phyloP scores from a whole-genome alignment of 108 stramenopile species.

The Nitzschia sp. region DNA sequence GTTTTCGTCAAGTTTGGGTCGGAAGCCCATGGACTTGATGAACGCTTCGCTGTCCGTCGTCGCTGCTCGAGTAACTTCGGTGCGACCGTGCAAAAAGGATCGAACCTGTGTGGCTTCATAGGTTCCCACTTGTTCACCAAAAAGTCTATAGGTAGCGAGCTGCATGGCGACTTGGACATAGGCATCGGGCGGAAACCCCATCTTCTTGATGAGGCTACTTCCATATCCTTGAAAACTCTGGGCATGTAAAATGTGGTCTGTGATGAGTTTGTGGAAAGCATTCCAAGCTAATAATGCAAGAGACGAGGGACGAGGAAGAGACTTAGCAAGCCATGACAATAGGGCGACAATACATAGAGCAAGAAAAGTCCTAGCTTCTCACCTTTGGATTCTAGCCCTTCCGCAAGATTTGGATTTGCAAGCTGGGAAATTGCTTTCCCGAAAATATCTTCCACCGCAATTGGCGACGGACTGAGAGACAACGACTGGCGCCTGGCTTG shows the following conservation, averaged over 20 bases:
- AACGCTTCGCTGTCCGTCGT: slow-evolving; percentile 48
- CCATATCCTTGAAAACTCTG: slow-evolving; percentile 49
- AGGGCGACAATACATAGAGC: not conserved
- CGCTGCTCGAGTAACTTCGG: slow-evolving; percentile 73
- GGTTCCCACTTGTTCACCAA: slow-evolving; percentile 63
- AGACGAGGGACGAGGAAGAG: not conserved
- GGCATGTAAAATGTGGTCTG: slow-evolving; percentile 27
- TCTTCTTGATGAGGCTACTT: slow-evolving; percentile 45
- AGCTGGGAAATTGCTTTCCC: not conserved
- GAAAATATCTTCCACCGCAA: slow-evolving; percentile 17
- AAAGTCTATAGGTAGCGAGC: slow-evolving; percentile 71
- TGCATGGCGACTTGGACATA: slow-evolving; percentile 88
- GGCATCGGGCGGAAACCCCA: slow-evolving; percentile 58
- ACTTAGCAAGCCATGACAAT: no score
- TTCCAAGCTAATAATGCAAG: slow-evolving; percentile 7
- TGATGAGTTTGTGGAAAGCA: slow-evolving; percentile 13
- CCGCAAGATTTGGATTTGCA: not conserved
- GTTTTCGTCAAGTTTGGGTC: slow-evolving; percentile 24
- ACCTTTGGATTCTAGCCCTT: slow-evolving; percentile 8
- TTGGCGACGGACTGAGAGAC: not conserved
- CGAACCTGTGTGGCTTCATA: slow-evolving; percentile 85
- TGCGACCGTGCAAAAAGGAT: slow-evolving; percentile 70
- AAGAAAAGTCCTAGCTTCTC: not conserved
- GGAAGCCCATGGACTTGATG: slow-evolving; percentile 58
- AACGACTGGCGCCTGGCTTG: slow-evolving; percentile 10